A percentile compares a stretch with the other conserved stretches of the same genome.
phyloP scores from a whole-genome alignment of 2,329 filamentous ascomycete species.

The Ophiostoma fasciatum region DNA sequence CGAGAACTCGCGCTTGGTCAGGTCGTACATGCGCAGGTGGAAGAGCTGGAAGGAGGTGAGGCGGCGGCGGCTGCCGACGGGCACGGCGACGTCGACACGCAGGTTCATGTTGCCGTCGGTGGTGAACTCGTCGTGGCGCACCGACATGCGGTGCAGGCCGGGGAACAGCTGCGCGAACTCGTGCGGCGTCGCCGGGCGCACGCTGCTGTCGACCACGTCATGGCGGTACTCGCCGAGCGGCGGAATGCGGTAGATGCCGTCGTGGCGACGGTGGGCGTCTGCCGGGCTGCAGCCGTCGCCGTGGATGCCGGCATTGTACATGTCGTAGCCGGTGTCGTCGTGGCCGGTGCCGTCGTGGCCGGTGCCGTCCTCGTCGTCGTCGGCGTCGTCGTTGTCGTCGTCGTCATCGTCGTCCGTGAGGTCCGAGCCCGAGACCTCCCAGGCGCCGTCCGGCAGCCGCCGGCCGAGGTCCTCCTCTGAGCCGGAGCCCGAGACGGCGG shows the following conservation, averaged over 20 bases:
- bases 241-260: constrained; percentile 24
- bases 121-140: constrained; percentile 83
- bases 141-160: constrained; percentile 62
- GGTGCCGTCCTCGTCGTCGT: constrained; percentile 2
- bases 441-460: constrained; percentile 21
- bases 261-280: neutral
- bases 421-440: constrained; percentile 20
- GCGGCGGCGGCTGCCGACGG: constrained; percentile 38
- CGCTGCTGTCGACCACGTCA: constrained; percentile 47
- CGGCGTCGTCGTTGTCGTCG: constrained; percentile 6
- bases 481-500: constrained; percentile 60
- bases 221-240: constrained; percentile 44
- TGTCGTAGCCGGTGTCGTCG: neutral
- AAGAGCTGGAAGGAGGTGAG: constrained; percentile 60
- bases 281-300: no score
- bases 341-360: constrained; percentile 4
- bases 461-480: constrained; percentile 50
- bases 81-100: constrained; percentile 65
- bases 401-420: constrained; percentile 22
- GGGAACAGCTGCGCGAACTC: constrained; percentile 81
- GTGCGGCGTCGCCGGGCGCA: constrained; percentile 62
- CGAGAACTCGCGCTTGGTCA: constrained; percentile 76
- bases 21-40: constrained; percentile 87
- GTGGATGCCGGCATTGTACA: constrained; percentile 13
- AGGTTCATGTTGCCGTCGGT: constrained; percentile 95